Evolutionary conservation across 2,329 filamentous ascomycete genomes (phyloP).

Genomic region (Phialophora tarda): DNA sequence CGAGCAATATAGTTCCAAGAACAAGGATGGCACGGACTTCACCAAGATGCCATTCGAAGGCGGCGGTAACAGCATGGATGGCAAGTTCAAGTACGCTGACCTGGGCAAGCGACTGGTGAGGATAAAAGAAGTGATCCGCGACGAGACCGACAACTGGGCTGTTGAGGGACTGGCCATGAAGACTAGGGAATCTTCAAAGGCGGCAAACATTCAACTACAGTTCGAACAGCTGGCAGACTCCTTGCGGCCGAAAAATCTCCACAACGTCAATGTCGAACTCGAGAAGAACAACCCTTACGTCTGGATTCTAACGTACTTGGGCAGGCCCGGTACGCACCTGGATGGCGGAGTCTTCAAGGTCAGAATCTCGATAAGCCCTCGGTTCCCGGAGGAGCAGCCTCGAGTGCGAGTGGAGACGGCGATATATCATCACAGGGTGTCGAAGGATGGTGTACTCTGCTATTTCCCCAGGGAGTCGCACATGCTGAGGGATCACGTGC

Average conservation of each 20-base stretch:
- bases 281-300: conserved; percentile 85
- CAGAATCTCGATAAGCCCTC: conserved; percentile 76
- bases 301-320: conserved; percentile 88
- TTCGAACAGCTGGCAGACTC: conserved; percentile 79
- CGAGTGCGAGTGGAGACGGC: conserved; percentile 79
- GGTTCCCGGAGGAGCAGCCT: conserved; percentile 87
- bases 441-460: conserved; percentile 78
- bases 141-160: conserved; percentile 75
- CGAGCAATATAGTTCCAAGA: conserved; percentile 65
- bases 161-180: conserved; percentile 68
- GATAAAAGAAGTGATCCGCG: conserved; percentile 73
- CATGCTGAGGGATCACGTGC: conserved; percentile 81
- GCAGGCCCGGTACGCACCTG: conserved; percentile 87
- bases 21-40: conserved; percentile 69
- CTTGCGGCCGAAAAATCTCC: conserved; percentile 71
- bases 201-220: conserved; percentile 81
- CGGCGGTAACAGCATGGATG: conserved; percentile 78
- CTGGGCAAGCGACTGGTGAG: conserved; percentile 71
- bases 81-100: conserved; percentile 78
- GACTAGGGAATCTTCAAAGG: conserved; percentile 72
- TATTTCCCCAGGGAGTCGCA: conserved; percentile 73
- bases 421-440: conserved; percentile 87
- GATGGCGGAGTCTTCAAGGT: conserved; percentile 90
- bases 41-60: conserved; percentile 87
- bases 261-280: conserved; percentile 76